phyloP scores from a whole-genome alignment of 176 grass and related monocot genomes.

The Aegilops bicornis region DNA sequence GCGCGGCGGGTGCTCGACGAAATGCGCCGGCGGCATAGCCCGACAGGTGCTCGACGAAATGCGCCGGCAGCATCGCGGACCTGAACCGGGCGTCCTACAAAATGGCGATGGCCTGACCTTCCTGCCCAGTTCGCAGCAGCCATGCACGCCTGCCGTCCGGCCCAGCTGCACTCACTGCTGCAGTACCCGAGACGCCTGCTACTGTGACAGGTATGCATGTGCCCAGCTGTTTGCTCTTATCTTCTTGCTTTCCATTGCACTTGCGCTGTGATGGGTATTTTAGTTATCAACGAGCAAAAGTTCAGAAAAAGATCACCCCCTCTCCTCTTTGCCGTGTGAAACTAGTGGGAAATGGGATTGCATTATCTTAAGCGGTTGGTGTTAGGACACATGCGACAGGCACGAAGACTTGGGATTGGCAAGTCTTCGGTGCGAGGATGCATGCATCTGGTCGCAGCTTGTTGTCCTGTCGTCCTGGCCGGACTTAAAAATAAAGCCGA shows the following conservation, averaged over 20 bases:
- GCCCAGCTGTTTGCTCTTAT: not conserved
- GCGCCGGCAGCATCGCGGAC: not conserved
- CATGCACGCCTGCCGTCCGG: too few species aligned
- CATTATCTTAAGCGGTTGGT: not conserved
- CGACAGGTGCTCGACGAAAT: not conserved
- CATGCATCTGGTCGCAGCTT: not conserved
- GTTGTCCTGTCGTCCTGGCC: not conserved
- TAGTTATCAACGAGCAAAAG: not conserved
- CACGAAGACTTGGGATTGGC: not conserved
- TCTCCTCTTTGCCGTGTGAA: not conserved
- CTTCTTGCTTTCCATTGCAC: not conserved
- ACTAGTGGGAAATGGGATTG: not conserved
- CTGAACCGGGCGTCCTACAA: too few species aligned
- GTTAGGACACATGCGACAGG: not conserved
- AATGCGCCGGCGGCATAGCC: not conserved
- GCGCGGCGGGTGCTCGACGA: not conserved
- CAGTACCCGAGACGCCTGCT: not conserved
- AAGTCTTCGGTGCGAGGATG: not conserved
- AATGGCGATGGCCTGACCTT: too few species aligned
- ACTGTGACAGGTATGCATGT: conserved; percentile 1
- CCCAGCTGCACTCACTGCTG: too few species aligned
- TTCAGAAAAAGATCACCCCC: not conserved
- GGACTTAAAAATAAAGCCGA: not conserved
- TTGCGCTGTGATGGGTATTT: too few species aligned
- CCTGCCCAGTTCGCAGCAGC: too few species aligned